Evolutionary conservation across 345 rosid genomes (phyloP), one percentile per base, ranked within the genome.

Genomic region (Jatropha curcas): DNA sequence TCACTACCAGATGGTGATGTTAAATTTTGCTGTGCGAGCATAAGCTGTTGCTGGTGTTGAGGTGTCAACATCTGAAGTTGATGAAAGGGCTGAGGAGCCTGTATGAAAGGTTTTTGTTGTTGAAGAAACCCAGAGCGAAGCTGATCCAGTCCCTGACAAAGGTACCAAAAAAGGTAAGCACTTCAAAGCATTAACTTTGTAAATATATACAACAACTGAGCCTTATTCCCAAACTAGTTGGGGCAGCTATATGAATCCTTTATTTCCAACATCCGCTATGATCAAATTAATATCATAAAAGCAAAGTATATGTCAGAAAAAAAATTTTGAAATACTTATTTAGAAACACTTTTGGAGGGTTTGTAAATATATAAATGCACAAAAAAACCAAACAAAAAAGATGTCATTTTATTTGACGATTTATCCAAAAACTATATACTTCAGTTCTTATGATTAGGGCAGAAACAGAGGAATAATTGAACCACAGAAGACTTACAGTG

Each of bases 41-140:
- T 72, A 76, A 95, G 94, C 80, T 94, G 98, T 78, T 93, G 98
- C 80, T 90, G 98, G 67, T 94, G 99, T 68, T 92, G 98, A 19
- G 94, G 97, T 55, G 92, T 61, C 81, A 92, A 64, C 98, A 92
- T 92, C 84, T 89, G 97, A 77, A 92, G 84, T 75, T 87, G 97
- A 76, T 88, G 95, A 82, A 87, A 94, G 39, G 97, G 86, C 80
- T 90, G 97, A 51, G 92, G 93, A 74, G 92, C 79, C 84, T 91
- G 99, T 71, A 95, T 87, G 81, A 83, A 95, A 76, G 98, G 82
- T 77, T 95, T 95, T 81, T 89, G 97, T 76, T 73, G 96, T 69
- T 89, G 98, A 70, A 90, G 97, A 35, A 85, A 73, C 65, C 97
- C 94, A 76, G 94, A 35, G 39, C 90, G 90, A 56, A 94, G 83